Percentiles rank a stretch among this genome's conserved stretches.
Conservation (phyloP, 2,329 filamentous ascomycete genomes). For the Ascochyta rabiei region DNA sequence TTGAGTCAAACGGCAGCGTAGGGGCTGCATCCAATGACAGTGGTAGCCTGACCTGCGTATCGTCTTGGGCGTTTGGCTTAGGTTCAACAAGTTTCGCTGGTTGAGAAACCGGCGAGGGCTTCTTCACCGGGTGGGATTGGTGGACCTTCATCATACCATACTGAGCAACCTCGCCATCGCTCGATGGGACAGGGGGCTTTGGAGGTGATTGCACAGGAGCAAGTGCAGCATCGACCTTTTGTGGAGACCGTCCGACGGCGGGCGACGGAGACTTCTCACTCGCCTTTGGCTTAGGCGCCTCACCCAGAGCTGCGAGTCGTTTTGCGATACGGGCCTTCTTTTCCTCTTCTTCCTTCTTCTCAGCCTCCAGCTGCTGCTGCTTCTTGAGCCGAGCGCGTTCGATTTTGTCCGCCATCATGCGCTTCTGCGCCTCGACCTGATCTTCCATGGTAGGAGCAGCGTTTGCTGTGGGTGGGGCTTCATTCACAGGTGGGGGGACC, state of each 20-base stretch:
- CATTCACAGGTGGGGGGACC: conserved; percentile 29
- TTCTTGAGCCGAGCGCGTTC: conserved; percentile 72
- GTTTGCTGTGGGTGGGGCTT: conserved; percentile 37
- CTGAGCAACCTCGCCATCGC: conserved; percentile 63
- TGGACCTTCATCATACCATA: conserved; percentile 69
- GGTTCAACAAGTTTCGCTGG: conserved; percentile 22
- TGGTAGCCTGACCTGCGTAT: conserved; percentile 25
- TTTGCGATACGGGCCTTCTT: conserved; percentile 72
- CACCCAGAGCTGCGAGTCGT: conserved; percentile 73
- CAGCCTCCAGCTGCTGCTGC: conserved; percentile 60
- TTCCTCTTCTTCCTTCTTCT: conserved; percentile 75
- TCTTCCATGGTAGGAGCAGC: conserved; percentile 60
- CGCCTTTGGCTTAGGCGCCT: conserved; percentile 51
- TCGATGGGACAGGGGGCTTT: conserved; percentile 63
- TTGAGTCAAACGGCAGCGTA: conserved; percentile 25
- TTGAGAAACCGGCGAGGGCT: conserved; percentile 24
- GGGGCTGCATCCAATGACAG: conserved; percentile 26
- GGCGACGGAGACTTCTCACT: conserved; percentile 49
- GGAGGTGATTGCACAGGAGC: conserved; percentile 54
- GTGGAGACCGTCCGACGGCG: conserved; percentile 41
- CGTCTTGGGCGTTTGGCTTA: conserved; percentile 28
- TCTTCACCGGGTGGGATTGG: conserved; percentile 59
- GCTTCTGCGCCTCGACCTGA: conserved; percentile 68
- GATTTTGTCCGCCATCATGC: conserved; percentile 72
- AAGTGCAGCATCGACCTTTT: conserved; percentile 53